Percentiles rank a stretch among this genome's conserved stretches.
Conservation (phyloP, 768 basidiomycete species). For the Pisolithus microcarpus region DNA sequence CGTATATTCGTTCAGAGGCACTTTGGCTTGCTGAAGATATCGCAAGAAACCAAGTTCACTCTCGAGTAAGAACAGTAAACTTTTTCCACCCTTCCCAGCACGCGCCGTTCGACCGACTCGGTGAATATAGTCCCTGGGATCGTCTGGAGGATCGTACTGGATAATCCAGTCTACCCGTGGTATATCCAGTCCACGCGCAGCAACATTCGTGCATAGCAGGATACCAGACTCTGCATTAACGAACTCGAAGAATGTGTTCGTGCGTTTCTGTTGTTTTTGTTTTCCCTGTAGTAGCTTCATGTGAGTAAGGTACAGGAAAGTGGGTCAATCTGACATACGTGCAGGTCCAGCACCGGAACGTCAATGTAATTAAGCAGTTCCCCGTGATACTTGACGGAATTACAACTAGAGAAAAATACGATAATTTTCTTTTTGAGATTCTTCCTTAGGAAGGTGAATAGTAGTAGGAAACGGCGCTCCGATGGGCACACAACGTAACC, state of each 20-base stretch:
- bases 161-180: conserved; percentile 98
- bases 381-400: conserved; percentile 93
- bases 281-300: conserved; percentile 65
- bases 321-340: conserved; percentile 42
- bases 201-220: conserved; percentile 95
- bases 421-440: conserved; percentile 98
- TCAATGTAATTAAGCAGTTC: conserved; percentile 98
- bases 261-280: conserved; percentile 99
- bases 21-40: conserved; percentile 94
- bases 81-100: conserved; percentile 94
- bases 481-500: conserved; percentile 98
- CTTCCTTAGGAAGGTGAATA: conserved; percentile 96
- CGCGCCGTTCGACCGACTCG: conserved; percentile 97
- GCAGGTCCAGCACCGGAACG: conserved; percentile 90
- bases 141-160: conserved; percentile 97
- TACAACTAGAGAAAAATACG: conserved; percentile 97
- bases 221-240: conserved; percentile 90
- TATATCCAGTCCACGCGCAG: conserved; percentile 95
- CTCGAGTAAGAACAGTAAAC: conserved; percentile 85
- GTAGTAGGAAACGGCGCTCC: conserved; percentile 90
- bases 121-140: conserved; percentile 98
- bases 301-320: conserved; percentile 10
- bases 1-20: conserved; percentile 93
- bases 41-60: conserved; percentile 94
- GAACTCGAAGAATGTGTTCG: conserved; percentile 99